Conservation (phyloP, 176 grass and related monocot species). For the Stipa capillata region DNA sequence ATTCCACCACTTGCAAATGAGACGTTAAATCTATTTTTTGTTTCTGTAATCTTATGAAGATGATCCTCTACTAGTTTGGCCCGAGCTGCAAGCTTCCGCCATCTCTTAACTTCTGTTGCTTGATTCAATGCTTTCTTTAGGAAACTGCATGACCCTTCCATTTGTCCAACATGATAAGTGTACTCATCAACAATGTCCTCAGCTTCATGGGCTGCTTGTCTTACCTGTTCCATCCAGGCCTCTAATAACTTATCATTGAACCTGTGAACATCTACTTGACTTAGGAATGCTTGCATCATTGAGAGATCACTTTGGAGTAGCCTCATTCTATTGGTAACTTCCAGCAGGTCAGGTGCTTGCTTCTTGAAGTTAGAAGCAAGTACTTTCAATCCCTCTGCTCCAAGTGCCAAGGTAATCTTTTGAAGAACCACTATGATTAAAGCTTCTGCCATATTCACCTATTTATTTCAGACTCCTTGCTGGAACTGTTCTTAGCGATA, state of each 20-base stretch:
- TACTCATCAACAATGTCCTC: constrained; percentile 29
- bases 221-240: constrained; percentile 20
- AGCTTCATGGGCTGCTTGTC: constrained; percentile 3
- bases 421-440: constrained; percentile 24
- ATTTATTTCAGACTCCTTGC: not conserved
- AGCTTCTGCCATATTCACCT: constrained; percentile 18
- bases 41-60: constrained; percentile 14
- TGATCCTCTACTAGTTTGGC: constrained; percentile 25
- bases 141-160: not conserved
- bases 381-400: not conserved
- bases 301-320: constrained; percentile 20
- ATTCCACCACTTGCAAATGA: not conserved
- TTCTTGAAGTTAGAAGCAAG: constrained; percentile 10
- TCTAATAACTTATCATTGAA: constrained; percentile 7
- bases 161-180: constrained; percentile 33
- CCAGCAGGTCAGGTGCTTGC: constrained; percentile 3
- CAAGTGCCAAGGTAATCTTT: constrained; percentile 10
- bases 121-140: constrained; percentile 17
- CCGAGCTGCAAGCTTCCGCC: constrained; percentile 13
- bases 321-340: constrained; percentile 14
- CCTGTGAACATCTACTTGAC: not conserved
- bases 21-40: constrained; percentile 25
- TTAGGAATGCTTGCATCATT: constrained; percentile 29
- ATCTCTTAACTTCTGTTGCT: not conserved
- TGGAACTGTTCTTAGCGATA: not conserved